phyloP scores from a whole-genome alignment of 345 rosid species.

The Dovyalis caffra region DNA sequence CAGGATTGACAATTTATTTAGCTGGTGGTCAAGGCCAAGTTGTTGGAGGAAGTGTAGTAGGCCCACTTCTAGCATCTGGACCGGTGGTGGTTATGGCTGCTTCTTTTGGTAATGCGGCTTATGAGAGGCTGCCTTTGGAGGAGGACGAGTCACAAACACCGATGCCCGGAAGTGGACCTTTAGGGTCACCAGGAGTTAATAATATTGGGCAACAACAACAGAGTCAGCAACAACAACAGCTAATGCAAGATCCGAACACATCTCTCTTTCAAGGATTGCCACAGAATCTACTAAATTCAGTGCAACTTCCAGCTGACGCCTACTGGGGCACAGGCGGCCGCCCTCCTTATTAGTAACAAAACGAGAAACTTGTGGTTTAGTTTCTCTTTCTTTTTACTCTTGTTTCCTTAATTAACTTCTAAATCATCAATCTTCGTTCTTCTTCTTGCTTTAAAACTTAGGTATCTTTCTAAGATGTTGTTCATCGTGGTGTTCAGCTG shows the following conservation, averaged over 20 bases:
- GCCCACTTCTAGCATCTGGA: conserved; percentile 77
- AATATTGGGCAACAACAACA: conserved; percentile 20
- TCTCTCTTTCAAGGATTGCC: conserved; percentile 68
- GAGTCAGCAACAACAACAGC: conserved; percentile 53
- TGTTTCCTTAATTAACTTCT: conserved; percentile 19
- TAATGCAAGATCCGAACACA: conserved; percentile 64
- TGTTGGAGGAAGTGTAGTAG: conserved; percentile 85
- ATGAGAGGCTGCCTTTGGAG: conserved; percentile 78
- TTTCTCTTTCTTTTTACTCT: neutral
- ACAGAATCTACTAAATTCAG: conserved; percentile 76
- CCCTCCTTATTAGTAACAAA: conserved; percentile 31
- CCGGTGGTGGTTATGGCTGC: conserved; percentile 96
- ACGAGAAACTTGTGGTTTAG: conserved; percentile 8
- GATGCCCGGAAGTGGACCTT: conserved; percentile 33
- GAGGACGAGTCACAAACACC: conserved; percentile 53
- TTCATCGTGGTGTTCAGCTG: conserved; percentile 27
- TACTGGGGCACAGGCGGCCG: conserved; percentile 76
- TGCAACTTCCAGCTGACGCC: conserved; percentile 64
- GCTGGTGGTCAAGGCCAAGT: conserved; percentile 99
- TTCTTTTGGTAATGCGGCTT: conserved; percentile 98
- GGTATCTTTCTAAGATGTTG: conserved; percentile 27
- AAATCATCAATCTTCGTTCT: conserved; percentile 22
- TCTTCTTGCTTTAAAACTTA: conserved; percentile 23
- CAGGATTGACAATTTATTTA: conserved; percentile 76
- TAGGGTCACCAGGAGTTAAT: conserved; percentile 39